Base-by-base conservation (phyloP, 306 rosid species). In the Psophocarpus tetragonolobus region DNA sequence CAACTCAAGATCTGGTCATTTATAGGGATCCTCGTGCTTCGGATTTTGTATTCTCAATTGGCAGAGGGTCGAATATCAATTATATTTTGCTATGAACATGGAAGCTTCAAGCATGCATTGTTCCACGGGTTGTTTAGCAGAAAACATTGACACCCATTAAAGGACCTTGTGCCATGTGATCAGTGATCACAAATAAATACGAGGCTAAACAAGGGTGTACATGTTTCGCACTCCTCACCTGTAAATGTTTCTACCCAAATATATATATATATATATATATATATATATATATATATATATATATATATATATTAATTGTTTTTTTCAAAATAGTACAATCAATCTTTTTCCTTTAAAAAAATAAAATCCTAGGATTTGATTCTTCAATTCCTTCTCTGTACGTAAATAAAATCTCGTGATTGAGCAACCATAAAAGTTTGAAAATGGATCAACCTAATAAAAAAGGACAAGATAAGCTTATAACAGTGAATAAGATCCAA, bases 21-120 rank as follows among this genome's bases (percentile, higher is more conserved):
- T 60, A 72, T 80, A 44, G 71, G 76, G 88, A 84, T 87, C 86
- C 83, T 79, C 74, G 47, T 84, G 83, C 76, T 79, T 72, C 70
- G 77, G 51, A 57, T 54, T 78, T 35, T 84, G 79, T 73, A 58
- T 47, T 72, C 82, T 82, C 74, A 76, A 84, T 74, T 74, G 70
- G 50, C 29, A 56, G 4, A 76, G 30, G 32, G 12, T 29, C 41
- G 17, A 23, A 23, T 36, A 38, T 21, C 10, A n/a, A 38, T 18
- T 71, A 38, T 33, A 62, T 44, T 58, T 27, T 41, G 68, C 41
- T 61, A 57, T 10, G 54, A 45, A 78, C 82, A 78, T 13, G 44
- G 56, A 79, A 45, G 33, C 83, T 61, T 79, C 53, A 45, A 21
- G 5, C 73, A 15, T 58, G 73, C 12, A 47, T 64, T 14, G 14